Evolutionary conservation across 768 basidiomycete species (phyloP), one percentile per base, ranked within the genome.

Genomic region (Phylloporus scabripes): DNA sequence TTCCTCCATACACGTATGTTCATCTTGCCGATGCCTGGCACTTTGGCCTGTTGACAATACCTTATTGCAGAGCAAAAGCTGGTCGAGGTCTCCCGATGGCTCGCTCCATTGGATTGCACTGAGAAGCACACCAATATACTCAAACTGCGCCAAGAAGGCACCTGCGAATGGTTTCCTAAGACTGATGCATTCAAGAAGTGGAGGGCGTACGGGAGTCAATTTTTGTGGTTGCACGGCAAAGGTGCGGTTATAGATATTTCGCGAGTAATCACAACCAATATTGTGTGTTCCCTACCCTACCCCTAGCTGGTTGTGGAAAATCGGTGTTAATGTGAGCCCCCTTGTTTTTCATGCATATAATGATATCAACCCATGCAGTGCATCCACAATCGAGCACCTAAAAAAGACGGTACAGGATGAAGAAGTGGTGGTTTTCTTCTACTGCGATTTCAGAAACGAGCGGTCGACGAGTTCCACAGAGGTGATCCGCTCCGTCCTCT

Each of bases 211-310:
- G 20, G 21, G 6, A 31, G 21, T 10, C 36, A 9, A n/a, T 43
- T 50, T 38, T 24, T 50, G 36, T 50, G 49, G 49, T 11, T 50
- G 37, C 17, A 33, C 5, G 49, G 49, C 2, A 37, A 45, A 45
- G 42, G 49, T 50, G 6, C 15, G 21, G 20, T 36, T 23, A 6
- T 17, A 23, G 5, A 23, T 23, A n/a, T 29, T 26, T 45, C 14
- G 5, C 7, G 18, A 18, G n/a, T n/a, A 4, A 18, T n/a, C 5
- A 26, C 3, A 39, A 11, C 15, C 32, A 21, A 29, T 10, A 24
- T 3, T 0, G 8, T 28, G 26, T 28, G 8, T 28, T 9, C 26
- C 8, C 8, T 8, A 15, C 17, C 26, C 17, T 28, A 3, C 5
- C 12, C 2, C 11, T 10, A 48, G 46, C 21, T 18, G 46, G 46